A percentile compares a stretch with the other conserved stretches of the same genome.
Evolutionary conservation across 2,329 filamentous ascomycete genomes (phyloP).

Genomic region (Calonectria pseudoreteaudii): DNA sequence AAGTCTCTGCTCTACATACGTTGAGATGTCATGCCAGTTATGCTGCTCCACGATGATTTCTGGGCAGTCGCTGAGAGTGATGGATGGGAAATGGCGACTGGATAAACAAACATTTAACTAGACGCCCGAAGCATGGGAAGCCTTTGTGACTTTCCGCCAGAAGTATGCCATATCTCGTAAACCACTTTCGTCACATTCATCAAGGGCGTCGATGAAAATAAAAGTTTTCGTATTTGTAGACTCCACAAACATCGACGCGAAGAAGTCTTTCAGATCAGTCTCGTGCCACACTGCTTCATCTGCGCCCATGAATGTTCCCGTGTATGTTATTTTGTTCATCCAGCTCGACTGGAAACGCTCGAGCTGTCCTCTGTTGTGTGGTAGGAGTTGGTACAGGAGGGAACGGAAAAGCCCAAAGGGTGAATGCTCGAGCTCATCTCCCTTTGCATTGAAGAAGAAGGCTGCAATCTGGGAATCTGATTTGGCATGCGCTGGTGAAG

Average conservation of each 20-base stretch:
- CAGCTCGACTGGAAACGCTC: no score
- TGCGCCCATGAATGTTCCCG: not conserved
- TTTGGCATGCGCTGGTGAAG: not conserved
- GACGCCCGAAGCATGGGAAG: not conserved
- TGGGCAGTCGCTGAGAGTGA: slow-evolving; percentile 6
- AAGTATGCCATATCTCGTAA: not conserved
- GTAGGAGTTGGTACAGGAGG: slow-evolving; percentile 18
- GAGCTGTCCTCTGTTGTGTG: not conserved
- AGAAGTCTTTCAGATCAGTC: not conserved
- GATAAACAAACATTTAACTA: slow-evolving; percentile 22
- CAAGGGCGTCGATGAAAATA: slow-evolving; percentile 26
- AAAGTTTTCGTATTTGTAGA: not conserved
- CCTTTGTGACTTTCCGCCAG: slow-evolving; percentile 11
- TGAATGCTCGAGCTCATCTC: not conserved
- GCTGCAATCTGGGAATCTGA: not conserved
- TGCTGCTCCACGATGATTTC: slow-evolving; percentile 14
- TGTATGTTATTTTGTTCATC: no score
- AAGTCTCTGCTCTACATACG: slow-evolving; percentile 18
- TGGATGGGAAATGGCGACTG: slow-evolving; percentile 13
- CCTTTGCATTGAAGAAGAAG: slow-evolving; percentile 24
- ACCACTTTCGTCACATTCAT: slow-evolving; percentile 7
- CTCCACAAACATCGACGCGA: not conserved
- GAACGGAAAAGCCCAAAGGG: not conserved
- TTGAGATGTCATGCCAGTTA: slow-evolving; percentile 20
- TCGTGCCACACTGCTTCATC: not conserved